Conservation (phyloP, 371 early-diverging fungal species). For the Mucor indicus region DNA sequence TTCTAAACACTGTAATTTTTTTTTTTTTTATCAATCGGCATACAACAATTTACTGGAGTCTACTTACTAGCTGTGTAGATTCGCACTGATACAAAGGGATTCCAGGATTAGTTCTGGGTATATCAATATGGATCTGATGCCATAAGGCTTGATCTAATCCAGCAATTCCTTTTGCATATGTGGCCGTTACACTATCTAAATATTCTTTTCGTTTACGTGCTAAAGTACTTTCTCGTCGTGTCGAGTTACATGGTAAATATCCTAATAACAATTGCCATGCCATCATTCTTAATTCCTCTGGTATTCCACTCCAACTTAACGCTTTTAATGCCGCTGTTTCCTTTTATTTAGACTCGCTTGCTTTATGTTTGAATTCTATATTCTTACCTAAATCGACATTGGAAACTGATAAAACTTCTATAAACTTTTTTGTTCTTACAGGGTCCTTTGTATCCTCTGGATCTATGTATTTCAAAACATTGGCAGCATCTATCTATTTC, state of each 20-base stretch:
- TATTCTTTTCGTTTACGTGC: constrained; percentile 90
- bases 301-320: constrained; percentile 92
- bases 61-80: constrained; percentile 73
- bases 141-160: constrained; percentile 82
- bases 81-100: constrained; percentile 81
- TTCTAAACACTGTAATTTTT: constrained; percentile 86
- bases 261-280: constrained; percentile 93
- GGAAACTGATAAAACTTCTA: constrained; percentile 65
- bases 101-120: constrained; percentile 87
- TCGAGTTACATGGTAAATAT: constrained; percentile 84
- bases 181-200: constrained; percentile 74
- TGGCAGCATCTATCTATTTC: constrained; percentile 24
- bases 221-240: constrained; percentile 76
- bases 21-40: no score
- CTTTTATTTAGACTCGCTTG: no score
- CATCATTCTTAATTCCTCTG: constrained; percentile 76
- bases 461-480: constrained; percentile 16
- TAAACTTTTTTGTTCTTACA: constrained; percentile 57
- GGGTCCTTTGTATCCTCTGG: constrained; percentile 26
- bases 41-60: no score
- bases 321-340: constrained; percentile 69
- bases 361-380: no score
- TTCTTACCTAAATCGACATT: constrained; percentile 74
- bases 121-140: constrained; percentile 96
- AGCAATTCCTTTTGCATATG: constrained; percentile 77